Evolutionary conservation across 148 eudicot species (phyloP), one percentile per base, ranked within the genome.

Genomic region (Pharnaceum exiguum): DNA sequence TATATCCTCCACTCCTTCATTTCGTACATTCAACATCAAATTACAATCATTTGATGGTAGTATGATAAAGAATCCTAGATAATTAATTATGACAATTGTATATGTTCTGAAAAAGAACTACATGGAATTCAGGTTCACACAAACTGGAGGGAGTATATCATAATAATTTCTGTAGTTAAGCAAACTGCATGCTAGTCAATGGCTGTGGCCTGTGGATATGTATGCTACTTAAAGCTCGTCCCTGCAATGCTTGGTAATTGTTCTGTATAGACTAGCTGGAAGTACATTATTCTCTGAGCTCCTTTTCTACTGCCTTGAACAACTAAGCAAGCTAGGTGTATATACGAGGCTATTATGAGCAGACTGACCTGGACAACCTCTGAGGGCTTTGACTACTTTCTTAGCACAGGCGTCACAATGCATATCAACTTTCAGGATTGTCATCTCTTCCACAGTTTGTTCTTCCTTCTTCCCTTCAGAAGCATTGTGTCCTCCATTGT

Each of bases 371-470:
- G 68, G 69, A 63, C 72, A 79, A 46, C 79, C 71, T 63, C 56
- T 67, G 44, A 85, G 61, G 36, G 83, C 30, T 71, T 68, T 68
- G 2, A 72, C 75, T 51, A 85, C 85, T 64, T 82, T 82, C 51
- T 77, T 72, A 42, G 88, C 88, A 63, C 94, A 85, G 57, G 81
- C 94, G 47, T 75, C 75, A 30, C 91, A 85, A 63, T 82, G 91
- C 91, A 85, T 85, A 33, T 85, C 84, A 25, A 85, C 91, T 68
- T 75, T 82, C 44, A 79, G 73, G 37, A 77, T 78, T 8, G 68
- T 73, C 4, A 73, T 73, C 28, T 55, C 44, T 4, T 67, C 54
- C 28, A 9, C 58, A 1, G 33, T 33, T 39, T 63, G 60, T 21
- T 40, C 51, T 22, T 55, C 58, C 43, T 59, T 35, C 42, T 62